These are phyloP conservation scores for Santalum album DNA, from an alignment of 164 flowering plant species.

Conservation along the genomic window DNA sequence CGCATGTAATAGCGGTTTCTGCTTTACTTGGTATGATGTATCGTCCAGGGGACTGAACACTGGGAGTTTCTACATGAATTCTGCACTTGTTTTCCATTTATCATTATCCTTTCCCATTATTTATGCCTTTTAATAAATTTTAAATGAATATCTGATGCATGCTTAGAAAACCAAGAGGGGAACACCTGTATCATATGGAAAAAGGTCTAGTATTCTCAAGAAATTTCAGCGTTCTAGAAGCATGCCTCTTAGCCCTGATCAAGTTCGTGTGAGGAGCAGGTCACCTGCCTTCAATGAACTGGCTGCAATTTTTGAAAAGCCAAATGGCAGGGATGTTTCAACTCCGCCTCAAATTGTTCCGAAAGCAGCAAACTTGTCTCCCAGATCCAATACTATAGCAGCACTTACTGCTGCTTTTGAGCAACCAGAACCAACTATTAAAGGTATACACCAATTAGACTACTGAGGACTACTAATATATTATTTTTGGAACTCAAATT, in stretches of 20 bases:
- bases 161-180: conserved; percentile 90
- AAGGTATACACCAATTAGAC: conserved; percentile 33
- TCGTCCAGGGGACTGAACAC: no score
- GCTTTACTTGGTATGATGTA: no score
- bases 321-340: conserved; percentile 79
- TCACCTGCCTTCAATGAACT: conserved; percentile 97
- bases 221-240: conserved; percentile 95
- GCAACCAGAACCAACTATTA: conserved; percentile 27
- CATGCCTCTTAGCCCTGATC: conserved; percentile 92
- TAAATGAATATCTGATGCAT: conserved; percentile 10
- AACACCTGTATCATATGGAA: conserved; percentile 66
- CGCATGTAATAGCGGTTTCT: no score
- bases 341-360: conserved; percentile 92
- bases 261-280: conserved; percentile 94
- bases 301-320: conserved; percentile 84
- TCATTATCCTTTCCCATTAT: no score
- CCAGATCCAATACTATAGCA: conserved; percentile 73
- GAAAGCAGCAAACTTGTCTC: conserved; percentile 45
- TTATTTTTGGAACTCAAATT: background rate
- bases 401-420: conserved; percentile 63
- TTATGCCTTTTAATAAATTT: no score
- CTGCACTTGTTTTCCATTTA: no score
- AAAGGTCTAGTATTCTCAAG: conserved; percentile 86
- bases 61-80: no score
- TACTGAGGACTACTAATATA: background rate